These are phyloP conservation scores for Adansonia gregorii DNA, from an alignment of 441 rosid genomes.

Conservation along the genomic window DNA sequence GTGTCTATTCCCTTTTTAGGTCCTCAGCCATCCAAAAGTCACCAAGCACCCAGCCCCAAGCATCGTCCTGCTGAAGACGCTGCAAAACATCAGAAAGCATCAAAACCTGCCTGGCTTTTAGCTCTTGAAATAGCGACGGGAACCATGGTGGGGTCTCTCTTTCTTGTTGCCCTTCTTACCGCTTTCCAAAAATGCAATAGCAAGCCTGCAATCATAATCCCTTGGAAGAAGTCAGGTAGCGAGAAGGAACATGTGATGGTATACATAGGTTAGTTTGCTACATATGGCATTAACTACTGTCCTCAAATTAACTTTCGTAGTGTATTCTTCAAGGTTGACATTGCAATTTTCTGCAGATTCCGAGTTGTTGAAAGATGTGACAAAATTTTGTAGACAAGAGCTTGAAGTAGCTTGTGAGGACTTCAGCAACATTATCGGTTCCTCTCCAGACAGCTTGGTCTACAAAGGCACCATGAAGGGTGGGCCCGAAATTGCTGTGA, in stretches of 20 bases:
- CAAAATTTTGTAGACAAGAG: slow-evolving; percentile 82
- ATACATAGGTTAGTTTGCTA: slow-evolving; percentile 67
- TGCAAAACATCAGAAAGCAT: slow-evolving; percentile 53
- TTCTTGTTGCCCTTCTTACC: slow-evolving; percentile 65
- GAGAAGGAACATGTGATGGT: slow-evolving; percentile 74
- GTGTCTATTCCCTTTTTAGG: slow-evolving; percentile 41
- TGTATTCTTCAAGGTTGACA: slow-evolving; percentile 15
- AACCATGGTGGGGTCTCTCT: slow-evolving; percentile 72
- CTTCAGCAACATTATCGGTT: slow-evolving; percentile 97
- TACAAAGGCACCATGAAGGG: slow-evolving; percentile 91
- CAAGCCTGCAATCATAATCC: slow-evolving; percentile 85
- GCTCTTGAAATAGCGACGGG: slow-evolving; percentile 87
- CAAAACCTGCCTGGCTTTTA: slow-evolving; percentile 84
- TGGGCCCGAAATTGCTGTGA: slow-evolving; percentile 96
- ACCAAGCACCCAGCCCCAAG: slow-evolving; percentile 44
- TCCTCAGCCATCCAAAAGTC: slow-evolving; percentile 49
- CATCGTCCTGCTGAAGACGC: slow-evolving; percentile 48
- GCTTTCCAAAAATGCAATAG: slow-evolving; percentile 71
- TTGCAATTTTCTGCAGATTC: slow-evolving; percentile 55
- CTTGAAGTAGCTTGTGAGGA: slow-evolving; percentile 99
- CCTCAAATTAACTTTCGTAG: slow-evolving; percentile 6
- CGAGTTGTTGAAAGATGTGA: slow-evolving; percentile 79
- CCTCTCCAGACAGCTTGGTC: slow-evolving; percentile 92
- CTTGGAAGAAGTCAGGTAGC: slow-evolving; percentile 94
- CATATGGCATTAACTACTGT: slow-evolving; percentile 14